Evolutionary conservation across 2,329 filamentous ascomycete species (phyloP).

Genomic region (Pochonia chlamydosporia): DNA sequence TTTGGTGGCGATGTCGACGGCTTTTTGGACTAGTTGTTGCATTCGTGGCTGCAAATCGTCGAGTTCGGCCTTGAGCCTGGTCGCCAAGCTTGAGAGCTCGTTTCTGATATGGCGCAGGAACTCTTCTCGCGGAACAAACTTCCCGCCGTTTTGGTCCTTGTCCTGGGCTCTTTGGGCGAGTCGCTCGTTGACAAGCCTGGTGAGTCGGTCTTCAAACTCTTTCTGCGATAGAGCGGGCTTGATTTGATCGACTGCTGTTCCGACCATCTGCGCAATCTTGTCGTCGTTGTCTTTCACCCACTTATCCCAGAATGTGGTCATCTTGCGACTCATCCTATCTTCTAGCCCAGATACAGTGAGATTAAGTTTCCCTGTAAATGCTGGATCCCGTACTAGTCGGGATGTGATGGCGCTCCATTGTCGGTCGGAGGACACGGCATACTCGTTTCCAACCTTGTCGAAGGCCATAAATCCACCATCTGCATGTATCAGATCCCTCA

Average conservation of each 20-base stretch:
- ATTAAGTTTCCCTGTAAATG: conserved; percentile 21
- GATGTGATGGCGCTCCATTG: conserved; percentile 42
- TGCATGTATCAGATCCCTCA: conserved; percentile 47
- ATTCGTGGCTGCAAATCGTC: conserved; percentile 29
- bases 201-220: conserved; percentile 28
- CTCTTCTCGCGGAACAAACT: conserved; percentile 40
- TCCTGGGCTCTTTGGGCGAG: conserved; percentile 20
- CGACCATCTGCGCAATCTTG: conserved; percentile 25
- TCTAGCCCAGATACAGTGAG: conserved; percentile 13
- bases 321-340: conserved; percentile 21
- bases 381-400: conserved; percentile 31
- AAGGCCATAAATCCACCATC: conserved; percentile 43
- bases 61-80: conserved; percentile 36
- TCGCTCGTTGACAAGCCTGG: conserved; percentile 31
- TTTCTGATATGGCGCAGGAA: conserved; percentile 38
- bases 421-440: conserved; percentile 34
- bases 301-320: conserved; percentile 40
- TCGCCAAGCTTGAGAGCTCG: conserved; percentile 31
- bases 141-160: conserved; percentile 20
- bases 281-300: conserved; percentile 48
- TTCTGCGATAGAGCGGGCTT: conserved; percentile 25
- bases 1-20: conserved; percentile 21
- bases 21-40: conserved; percentile 24
- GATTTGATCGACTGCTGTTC: conserved; percentile 27
- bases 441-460: conserved; percentile 32